A percentile compares a stretch with the other conserved stretches of the same genome.
These are phyloP conservation scores for Geotrichum carabidarum DNA, from an alignment of 1,139 yeast species.

Conservation along the genomic window DNA sequence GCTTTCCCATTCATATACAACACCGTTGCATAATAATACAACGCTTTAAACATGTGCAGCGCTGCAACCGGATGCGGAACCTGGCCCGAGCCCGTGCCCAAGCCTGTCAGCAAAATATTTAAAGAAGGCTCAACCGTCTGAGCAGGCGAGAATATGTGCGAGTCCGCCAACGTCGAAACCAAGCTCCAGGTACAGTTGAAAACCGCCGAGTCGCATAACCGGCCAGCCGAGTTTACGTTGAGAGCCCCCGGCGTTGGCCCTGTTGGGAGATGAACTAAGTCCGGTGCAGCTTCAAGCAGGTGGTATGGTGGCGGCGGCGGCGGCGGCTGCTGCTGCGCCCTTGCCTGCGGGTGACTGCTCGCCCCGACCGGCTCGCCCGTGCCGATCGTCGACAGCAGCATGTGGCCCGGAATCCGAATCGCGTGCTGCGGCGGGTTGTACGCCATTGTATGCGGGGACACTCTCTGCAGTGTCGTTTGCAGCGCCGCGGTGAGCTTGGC, in stretches of 20 bases:
- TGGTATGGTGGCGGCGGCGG: neutral
- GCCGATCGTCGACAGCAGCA: neutral
- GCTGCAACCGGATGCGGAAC: constrained; percentile 34
- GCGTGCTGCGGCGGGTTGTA: constrained; percentile 37
- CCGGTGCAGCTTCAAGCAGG: constrained; percentile 21
- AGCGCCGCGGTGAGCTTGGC: constrained; percentile 22
- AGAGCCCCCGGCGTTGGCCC: constrained; percentile 36
- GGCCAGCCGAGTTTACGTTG: neutral
- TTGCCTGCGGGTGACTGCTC: neutral
- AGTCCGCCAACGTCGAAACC: constrained; percentile 29
- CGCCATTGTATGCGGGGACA: constrained; percentile 27
- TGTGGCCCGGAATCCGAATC: constrained; percentile 13
- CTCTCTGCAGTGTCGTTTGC: constrained; percentile 24
- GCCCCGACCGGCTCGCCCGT: neutral
- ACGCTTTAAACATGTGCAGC: constrained; percentile 14
- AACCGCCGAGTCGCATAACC: constrained; percentile 26
- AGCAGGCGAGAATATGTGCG: constrained; percentile 24
- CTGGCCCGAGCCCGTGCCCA: constrained; percentile 50
- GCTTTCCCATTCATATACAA: neutral
- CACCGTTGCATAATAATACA: neutral
- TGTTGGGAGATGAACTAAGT: constrained; percentile 46
- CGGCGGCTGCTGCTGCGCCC: neutral
- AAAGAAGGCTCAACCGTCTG: neutral
- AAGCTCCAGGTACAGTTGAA: constrained; percentile 48
- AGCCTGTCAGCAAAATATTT: constrained; percentile 44